Base-by-base conservation (phyloP, 305 asterid genomes). In the Fraxinus sp. region DNA sequence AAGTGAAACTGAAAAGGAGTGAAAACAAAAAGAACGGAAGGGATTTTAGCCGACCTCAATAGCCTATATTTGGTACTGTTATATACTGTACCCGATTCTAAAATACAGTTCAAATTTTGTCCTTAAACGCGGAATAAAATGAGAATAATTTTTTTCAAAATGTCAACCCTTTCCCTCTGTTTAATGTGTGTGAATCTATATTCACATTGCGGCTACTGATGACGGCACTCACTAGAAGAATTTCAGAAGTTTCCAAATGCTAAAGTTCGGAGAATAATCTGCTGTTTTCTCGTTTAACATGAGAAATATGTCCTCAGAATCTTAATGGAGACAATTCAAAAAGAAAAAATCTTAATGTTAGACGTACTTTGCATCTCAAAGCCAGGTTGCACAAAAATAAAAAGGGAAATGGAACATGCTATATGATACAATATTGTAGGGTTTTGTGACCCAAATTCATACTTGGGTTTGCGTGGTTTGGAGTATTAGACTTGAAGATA, bases 171-270 rank as follows among this genome's bases (percentile, higher is more conserved):
- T 46, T 46, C 57, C 18, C 49, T 36, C 49, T 8, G 49, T 41
- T 41, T 41, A 9, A 41, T 41, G 49, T 0, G 33, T 9, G 73
- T 10, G 73, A 11, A 1, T 28, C 39, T 28, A n/a, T 80, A 82
- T 52, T 35, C 70, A 16, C 52, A 81, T 20, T 36, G 82, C 62
- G 72, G 82, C 84, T 36, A 55, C 46, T 3, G 4, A 37, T 79
- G 74, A 9, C 5, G 18, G 8, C 20, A 20, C 11, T 59, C 13
- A 59, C 30, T 59, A 20, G 30, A 20, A 59, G 30, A 59, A 59
- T 20, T 1, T 6, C 10, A 55, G 11, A 55, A 1, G 4, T n/a
- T n/a, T 59, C 70, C 20, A 2, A 10, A 5, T 20, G 30, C 3
- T 20, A 11, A 20, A 59, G 7, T 20, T 18, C 14, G n/a, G 43